Conservation (phyloP, 306 rosid genomes). For the Malus sieversii region DNA sequence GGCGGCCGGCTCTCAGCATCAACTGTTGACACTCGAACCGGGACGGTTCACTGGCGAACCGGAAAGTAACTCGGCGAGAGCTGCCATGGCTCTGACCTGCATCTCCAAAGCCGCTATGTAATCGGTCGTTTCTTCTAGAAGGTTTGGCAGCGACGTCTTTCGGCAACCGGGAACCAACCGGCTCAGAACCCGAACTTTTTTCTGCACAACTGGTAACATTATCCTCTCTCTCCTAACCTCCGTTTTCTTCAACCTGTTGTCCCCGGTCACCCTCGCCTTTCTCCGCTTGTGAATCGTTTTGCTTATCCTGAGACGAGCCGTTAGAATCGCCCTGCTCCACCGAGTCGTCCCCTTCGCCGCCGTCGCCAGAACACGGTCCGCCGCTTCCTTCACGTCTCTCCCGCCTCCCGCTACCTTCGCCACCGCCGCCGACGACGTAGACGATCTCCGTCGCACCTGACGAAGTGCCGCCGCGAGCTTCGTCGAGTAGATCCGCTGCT, state of each 20-base stretch:
- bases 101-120: slow-evolving; percentile 84
- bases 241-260: slow-evolving; percentile 30
- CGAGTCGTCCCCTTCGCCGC: slow-evolving; percentile 66
- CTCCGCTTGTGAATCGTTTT: slow-evolving; percentile 27
- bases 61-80: slow-evolving; percentile 54
- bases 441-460: slow-evolving; percentile 23
- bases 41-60: slow-evolving; percentile 31
- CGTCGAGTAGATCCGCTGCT: slow-evolving; percentile 68
- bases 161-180: slow-evolving; percentile 88
- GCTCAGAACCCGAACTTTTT: slow-evolving; percentile 54
- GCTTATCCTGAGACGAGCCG: slow-evolving; percentile 31
- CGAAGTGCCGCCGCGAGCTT: slow-evolving; percentile 58
- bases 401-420: slow-evolving; percentile 8
- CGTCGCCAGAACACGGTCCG: slow-evolving; percentile 68
- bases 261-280: slow-evolving; percentile 34
- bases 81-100: slow-evolving; percentile 83
- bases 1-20: slow-evolving; percentile 11
- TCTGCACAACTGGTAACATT: slow-evolving; percentile 42
- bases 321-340: slow-evolving; percentile 88
- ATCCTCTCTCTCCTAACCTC: slow-evolving; percentile 17
- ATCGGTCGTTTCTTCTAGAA: slow-evolving; percentile 81
- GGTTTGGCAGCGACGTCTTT: slow-evolving; percentile 63
- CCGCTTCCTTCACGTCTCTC: slow-evolving; percentile 39
- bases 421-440: background rate
- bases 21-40: slow-evolving; percentile 24